A percentile compares a stretch with the other conserved stretches of the same genome.
These are phyloP conservation scores for Nothopassalora personata DNA, from an alignment of 2,329 filamentous ascomycete species.

Conservation along the genomic window DNA sequence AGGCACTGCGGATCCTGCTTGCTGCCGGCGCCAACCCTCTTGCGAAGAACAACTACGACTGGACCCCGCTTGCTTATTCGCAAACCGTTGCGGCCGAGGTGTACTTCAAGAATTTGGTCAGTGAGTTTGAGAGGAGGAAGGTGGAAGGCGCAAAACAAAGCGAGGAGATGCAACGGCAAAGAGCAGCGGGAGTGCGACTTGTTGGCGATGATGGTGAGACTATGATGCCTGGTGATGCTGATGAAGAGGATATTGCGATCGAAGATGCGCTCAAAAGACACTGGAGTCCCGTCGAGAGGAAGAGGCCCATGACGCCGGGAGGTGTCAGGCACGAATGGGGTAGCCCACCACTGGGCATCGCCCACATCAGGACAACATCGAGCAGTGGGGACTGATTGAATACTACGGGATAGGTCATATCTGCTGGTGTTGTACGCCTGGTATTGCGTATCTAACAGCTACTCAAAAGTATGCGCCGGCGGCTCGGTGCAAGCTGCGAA, in stretches of 20 bases:
- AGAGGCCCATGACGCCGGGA: slow-evolving; percentile 25
- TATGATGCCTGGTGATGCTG: slow-evolving; percentile 5
- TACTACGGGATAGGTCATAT: background rate
- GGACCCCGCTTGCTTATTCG: slow-evolving; percentile 79
- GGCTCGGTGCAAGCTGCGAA: background rate
- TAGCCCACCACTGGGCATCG: slow-evolving; percentile 14
- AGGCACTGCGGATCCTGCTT: slow-evolving; percentile 70
- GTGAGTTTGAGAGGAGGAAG: slow-evolving; percentile 62
- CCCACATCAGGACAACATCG: slow-evolving; percentile 23
- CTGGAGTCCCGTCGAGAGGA: slow-evolving; percentile 30
- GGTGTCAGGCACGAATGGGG: slow-evolving; percentile 32
- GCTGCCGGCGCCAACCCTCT: slow-evolving; percentile 72
- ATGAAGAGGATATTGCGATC: slow-evolving; percentile 25
- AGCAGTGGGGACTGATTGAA: slow-evolving; percentile 14
- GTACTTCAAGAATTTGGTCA: slow-evolving; percentile 72
- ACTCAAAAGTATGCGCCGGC: background rate
- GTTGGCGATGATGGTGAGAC: slow-evolving; percentile 21
- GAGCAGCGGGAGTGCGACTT: slow-evolving; percentile 27
- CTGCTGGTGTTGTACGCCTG: background rate
- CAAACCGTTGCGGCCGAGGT: slow-evolving; percentile 78
- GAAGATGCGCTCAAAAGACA: slow-evolving; percentile 28
- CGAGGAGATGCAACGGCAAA: slow-evolving; percentile 27
- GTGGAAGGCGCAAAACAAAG: slow-evolving; percentile 37
- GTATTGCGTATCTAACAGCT: background rate
- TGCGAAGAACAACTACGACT: slow-evolving; percentile 67